Evolutionary conservation across 371 early-diverging fungal species (phyloP).

Genomic region (Mortierella sp.): DNA sequence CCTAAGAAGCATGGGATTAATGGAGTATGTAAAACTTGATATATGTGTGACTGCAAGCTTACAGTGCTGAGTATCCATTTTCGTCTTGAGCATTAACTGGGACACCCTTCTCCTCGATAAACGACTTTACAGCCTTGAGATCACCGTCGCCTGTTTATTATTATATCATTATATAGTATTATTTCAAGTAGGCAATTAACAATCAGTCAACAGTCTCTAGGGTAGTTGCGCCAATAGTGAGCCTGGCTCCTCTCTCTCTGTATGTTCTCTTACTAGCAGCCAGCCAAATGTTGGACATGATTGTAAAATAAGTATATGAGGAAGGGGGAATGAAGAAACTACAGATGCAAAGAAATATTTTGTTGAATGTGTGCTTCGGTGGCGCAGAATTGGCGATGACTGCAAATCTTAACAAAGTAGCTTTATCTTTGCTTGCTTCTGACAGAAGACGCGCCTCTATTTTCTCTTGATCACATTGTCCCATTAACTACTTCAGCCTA

Average conservation of each 20-base stretch:
- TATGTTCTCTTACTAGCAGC: slow-evolving; percentile 50
- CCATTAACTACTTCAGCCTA: background rate
- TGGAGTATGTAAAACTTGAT: background rate
- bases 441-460: background rate
- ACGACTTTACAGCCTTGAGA: slow-evolving; percentile 58
- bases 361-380: slow-evolving; percentile 14
- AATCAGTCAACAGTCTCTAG: background rate
- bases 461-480: background rate
- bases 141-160: slow-evolving; percentile 55
- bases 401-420: slow-evolving; percentile 6
- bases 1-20: background rate
- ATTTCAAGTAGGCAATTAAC: background rate
- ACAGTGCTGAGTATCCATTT: slow-evolving; percentile 80
- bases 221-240: background rate
- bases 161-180: background rate
- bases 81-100: slow-evolving; percentile 75
- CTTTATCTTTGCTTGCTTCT: background rate
- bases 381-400: slow-evolving; percentile 26
- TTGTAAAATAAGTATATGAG: background rate
- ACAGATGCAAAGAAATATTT: background rate
- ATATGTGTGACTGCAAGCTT: slow-evolving; percentile 31
- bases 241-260: background rate
- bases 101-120: slow-evolving; percentile 60
- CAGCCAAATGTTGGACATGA: slow-evolving; percentile 58
- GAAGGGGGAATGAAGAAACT: background rate